Base-by-base conservation (phyloP, 2,329 filamentous ascomycete species). In the Exophiala viscosa region DNA sequence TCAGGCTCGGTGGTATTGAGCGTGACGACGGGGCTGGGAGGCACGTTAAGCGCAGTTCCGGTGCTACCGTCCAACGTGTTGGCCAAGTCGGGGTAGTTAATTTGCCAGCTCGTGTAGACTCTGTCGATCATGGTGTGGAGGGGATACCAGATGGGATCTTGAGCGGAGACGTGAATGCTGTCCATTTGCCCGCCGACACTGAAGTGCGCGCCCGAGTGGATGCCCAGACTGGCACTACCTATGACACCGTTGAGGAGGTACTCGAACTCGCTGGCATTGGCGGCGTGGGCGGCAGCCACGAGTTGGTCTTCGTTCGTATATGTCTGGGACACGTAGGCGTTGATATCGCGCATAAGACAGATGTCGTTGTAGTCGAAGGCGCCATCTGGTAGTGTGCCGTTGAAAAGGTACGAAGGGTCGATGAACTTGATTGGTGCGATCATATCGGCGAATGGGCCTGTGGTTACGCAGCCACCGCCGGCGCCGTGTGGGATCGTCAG, bases 381-480 rank as follows among this genome's bases (percentile, higher is more conserved):
- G 13, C 54, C 57, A 17, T 42, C 38, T 0, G 60, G 60, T 9
- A 62, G 53, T 3, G 48, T 44, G 28, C 59, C 59, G 15, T 43
- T 55, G 17, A 44, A 40, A 10, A 62, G 57, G 9, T 60, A 48
- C 10, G 42, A 41, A 8, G 59, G 55, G 33, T 60, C 58, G 50
- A 63, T 63, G 36, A 55, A 58, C 18, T 53, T 50, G 9, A 62
- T 41, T 8, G 57, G 54, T 3, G 55, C 57, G 44, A 48, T 55
- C 52, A 57, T 48, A 40, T 64, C 60, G 38, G 55, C 55, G 45
- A 66, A 66, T 5, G 64, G 64, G 5, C 64, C 64, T 4, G 51
- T 60, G 6, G 57, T 59, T 28, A 65, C 59, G 41, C 64, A 66
- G 7, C 58, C 62, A 40, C 63, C 63, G 13, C 63, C 63, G 4